These are phyloP conservation scores for Phoma sp. DNA, from an alignment of 2,329 filamentous ascomycete species.

Conservation along the genomic window DNA sequence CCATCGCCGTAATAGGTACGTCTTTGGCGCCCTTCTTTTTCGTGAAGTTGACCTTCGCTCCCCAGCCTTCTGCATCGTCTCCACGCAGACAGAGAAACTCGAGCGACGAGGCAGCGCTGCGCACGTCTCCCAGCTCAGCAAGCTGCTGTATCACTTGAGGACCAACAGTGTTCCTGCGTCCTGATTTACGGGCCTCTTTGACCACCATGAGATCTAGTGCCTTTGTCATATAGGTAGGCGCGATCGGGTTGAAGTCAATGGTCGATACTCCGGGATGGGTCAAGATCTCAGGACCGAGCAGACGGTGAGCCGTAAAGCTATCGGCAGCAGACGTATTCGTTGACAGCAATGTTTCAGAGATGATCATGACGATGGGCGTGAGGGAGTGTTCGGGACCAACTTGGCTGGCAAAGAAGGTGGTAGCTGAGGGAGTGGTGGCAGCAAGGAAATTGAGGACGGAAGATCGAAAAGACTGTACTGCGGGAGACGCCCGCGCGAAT, in stretches of 20 bases:
- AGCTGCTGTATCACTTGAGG: conserved; percentile 78
- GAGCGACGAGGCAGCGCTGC: conserved; percentile 88
- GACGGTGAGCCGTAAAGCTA: conserved; percentile 88
- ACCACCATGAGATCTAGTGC: conserved; percentile 81
- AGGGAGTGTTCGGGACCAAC: conserved; percentile 28
- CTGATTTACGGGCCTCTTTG: conserved; percentile 83
- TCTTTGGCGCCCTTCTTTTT: conserved; percentile 62
- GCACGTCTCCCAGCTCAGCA: conserved; percentile 87
- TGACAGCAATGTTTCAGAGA: conserved; percentile 88
- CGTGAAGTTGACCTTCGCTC: conserved; percentile 72
- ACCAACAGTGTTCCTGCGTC: conserved; percentile 75
- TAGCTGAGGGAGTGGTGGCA: conserved; percentile 65
- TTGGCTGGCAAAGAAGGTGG: conserved; percentile 48
- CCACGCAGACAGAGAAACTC: conserved; percentile 90
- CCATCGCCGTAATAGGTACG: conserved; percentile 72
- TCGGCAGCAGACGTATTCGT: conserved; percentile 85
- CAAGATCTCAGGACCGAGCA: conserved; percentile 85
- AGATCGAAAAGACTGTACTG: conserved; percentile 65
- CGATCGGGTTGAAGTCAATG: conserved; percentile 93
- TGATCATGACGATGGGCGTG: conserved; percentile 79
- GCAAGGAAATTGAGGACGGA: conserved; percentile 78
- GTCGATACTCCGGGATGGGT: conserved; percentile 78
- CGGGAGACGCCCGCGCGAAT: conserved; percentile 52
- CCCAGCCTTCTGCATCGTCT: conserved; percentile 82
- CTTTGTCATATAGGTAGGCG: conserved; percentile 82